phyloP scores from a whole-genome alignment of 768 basidiomycete species.

The Amanita inopinata region DNA sequence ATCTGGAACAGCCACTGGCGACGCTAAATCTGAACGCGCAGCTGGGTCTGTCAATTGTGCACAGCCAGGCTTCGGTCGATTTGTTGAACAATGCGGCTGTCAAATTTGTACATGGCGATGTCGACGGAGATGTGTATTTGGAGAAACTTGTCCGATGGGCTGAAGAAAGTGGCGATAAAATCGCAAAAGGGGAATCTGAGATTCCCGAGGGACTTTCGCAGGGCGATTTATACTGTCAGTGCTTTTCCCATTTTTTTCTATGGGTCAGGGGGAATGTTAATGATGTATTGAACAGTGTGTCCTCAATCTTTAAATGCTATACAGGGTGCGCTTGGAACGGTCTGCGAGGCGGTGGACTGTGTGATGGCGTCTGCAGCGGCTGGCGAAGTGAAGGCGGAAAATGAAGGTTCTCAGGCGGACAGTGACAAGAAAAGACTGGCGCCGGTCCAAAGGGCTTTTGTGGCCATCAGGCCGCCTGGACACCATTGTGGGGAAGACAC shows the following conservation, averaged over 20 bases:
- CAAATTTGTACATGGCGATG: slow-evolving; percentile 65
- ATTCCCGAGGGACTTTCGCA: slow-evolving; percentile 66
- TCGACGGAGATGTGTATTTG: slow-evolving; percentile 57
- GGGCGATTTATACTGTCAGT: slow-evolving; percentile 77
- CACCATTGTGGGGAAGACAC: slow-evolving; percentile 91
- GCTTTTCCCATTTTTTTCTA: slow-evolving; percentile 5
- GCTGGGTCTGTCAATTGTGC: slow-evolving; percentile 37
- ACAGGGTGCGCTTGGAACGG: slow-evolving; percentile 70
- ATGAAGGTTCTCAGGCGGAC: slow-evolving; percentile 6
- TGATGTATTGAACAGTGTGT: no score
- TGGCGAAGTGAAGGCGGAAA: background rate
- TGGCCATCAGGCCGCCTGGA: slow-evolving; percentile 82
- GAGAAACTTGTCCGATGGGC: slow-evolving; percentile 54
- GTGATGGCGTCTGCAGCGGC: slow-evolving; percentile 28
- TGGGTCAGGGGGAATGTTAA: background rate
- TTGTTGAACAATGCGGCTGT: slow-evolving; percentile 54
- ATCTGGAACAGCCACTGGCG: background rate
- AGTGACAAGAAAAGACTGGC: no score
- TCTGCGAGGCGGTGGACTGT: slow-evolving; percentile 81
- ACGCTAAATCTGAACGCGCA: slow-evolving; percentile 14
- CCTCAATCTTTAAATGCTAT: slow-evolving; percentile 68
- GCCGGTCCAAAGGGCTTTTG: slow-evolving; percentile 50
- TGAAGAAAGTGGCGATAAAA: slow-evolving; percentile 48
- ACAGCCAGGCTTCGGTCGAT: slow-evolving; percentile 45
- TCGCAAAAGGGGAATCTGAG: slow-evolving; percentile 56